Evolutionary conservation across 2,329 filamentous ascomycete species (phyloP).

Genomic region (Pseudogymnoascus sp.): DNA sequence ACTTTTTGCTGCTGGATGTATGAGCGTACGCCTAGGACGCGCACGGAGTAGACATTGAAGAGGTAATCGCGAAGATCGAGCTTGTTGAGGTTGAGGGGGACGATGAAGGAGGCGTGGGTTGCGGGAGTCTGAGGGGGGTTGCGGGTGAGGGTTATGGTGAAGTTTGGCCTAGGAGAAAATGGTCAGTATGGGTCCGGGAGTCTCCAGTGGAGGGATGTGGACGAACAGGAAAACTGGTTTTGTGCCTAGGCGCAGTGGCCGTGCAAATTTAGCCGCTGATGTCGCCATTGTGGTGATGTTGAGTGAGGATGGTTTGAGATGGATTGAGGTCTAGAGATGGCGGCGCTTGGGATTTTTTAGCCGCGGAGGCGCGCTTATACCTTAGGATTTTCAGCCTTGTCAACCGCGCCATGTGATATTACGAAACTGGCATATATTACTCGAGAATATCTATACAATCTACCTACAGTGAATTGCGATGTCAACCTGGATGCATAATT

Average conservation of each 20-base stretch:
- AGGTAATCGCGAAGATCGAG: conserved; percentile 95
- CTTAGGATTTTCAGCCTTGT: neutral
- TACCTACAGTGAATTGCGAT: neutral
- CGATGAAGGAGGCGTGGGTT: conserved; percentile 79
- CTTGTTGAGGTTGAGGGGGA: conserved; percentile 89
- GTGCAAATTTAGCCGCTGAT: neutral
- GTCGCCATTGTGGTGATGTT: conserved; percentile 2
- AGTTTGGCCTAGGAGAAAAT: conserved; percentile 55
- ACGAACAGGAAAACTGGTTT: conserved; percentile 40
- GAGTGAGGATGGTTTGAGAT: conserved; percentile 2
- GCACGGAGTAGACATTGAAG: conserved; percentile 72
- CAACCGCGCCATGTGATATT: neutral
- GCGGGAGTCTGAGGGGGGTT: conserved; percentile 58
- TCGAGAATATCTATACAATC: neutral
- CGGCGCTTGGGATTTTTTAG: conserved; percentile 9
- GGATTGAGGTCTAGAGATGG: conserved; percentile 8
- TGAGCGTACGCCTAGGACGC: conserved; percentile 64
- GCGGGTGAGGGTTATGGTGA: conserved; percentile 70
- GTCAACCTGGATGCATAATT: neutral
- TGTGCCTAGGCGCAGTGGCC: conserved; percentile 23
- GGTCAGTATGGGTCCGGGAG: neutral
- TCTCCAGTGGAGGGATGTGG: neutral
- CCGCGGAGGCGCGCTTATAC: conserved; percentile 2
- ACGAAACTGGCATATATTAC: neutral
- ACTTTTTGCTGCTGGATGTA: conserved; percentile 65